Base-by-base conservation (phyloP, 805 yeast genomes). In the Candida stauntonica region DNA sequence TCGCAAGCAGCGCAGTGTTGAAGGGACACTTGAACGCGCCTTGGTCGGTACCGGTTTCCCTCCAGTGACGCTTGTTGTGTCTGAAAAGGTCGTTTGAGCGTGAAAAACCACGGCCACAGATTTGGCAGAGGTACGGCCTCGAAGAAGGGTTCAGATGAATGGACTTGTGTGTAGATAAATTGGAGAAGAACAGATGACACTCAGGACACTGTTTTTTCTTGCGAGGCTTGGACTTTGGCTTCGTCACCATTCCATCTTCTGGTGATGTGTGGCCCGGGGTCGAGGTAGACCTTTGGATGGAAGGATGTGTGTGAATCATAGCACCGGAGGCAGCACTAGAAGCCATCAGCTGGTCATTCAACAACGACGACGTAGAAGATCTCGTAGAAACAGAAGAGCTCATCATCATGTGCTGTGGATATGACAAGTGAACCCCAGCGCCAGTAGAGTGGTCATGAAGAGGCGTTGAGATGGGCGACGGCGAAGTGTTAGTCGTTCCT, bases 11-110 rank as follows among this genome's bases (percentile, higher is more conserved):
- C 12, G 52, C 47, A 26, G 60, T 48, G 51, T 70, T 76, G 59
- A 76, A 85, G 1, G 97, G 97, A 53, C 97, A 88, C 54, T 76
- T 76, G 65, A 78, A 88, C 23, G 85, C 81, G 18, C 77, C 77
- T 49, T 77, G 75, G 58, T 73, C 77, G 19, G 72, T 67, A 3
- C 84, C 84, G 5, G 77, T 71, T 50, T 82, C 91, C 49, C 83
- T 82, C 72, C 88, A 75, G 60, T 88, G 97, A 41, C 91, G 74
- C 61, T 86, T 87, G 52, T 80, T 78, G 59, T 88, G 97, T 45
- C 97, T 72, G 47, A 81, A 75, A 48, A 89, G 66, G 58, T 88
- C 96, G 58, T 89, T 89, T 30, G 89, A 81, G 42, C 96, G 70
- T 13, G 93, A 86, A 63, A 88, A 88, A 3, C 95, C 95, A 43